Percentiles rank a stretch among this genome's conserved stretches.
Conservation (phyloP, 2,329 filamentous ascomycete genomes). For the Spiromastix sp. region DNA sequence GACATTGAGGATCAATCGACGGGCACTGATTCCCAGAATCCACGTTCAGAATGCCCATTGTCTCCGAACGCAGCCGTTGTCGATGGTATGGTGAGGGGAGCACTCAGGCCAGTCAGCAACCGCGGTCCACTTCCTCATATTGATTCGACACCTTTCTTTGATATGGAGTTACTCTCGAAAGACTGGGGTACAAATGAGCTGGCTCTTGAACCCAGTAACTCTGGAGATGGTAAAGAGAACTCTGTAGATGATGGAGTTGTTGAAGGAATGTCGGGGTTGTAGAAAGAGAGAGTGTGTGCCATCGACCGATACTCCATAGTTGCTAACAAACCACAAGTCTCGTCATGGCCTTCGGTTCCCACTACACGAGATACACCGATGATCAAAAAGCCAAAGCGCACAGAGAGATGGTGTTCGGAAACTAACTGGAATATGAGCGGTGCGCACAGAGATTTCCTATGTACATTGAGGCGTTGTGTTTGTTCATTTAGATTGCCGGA, state of each 20-base stretch:
- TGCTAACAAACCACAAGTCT: neutral
- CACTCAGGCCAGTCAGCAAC: too few relatives aligned
- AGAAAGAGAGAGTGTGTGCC: neutral
- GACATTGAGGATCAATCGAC: neutral
- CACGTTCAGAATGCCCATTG: neutral
- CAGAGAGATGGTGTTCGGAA: too few relatives aligned
- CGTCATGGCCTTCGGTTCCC: too few relatives aligned
- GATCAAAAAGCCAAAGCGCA: too few relatives aligned
- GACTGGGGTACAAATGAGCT: neutral
- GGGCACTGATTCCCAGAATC: neutral
- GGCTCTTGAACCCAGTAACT: neutral
- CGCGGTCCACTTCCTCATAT: too few relatives aligned
- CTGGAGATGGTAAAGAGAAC: neutral
- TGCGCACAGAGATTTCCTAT: too few relatives aligned
- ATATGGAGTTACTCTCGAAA: neutral
- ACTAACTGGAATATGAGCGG: too few relatives aligned
- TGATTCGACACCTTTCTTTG: too few relatives aligned
- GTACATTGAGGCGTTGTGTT: too few relatives aligned
- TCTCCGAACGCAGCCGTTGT: neutral
- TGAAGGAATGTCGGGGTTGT: neutral
- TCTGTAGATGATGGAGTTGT: neutral
- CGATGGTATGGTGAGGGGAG: neutral
- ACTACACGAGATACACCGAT: too few relatives aligned
- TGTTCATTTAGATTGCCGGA: too few relatives aligned
- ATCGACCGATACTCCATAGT: neutral